Evolutionary conservation across 108 stramenopile genomes (phyloP).

Genomic region (Phaeodactylum tricornutum): DNA sequence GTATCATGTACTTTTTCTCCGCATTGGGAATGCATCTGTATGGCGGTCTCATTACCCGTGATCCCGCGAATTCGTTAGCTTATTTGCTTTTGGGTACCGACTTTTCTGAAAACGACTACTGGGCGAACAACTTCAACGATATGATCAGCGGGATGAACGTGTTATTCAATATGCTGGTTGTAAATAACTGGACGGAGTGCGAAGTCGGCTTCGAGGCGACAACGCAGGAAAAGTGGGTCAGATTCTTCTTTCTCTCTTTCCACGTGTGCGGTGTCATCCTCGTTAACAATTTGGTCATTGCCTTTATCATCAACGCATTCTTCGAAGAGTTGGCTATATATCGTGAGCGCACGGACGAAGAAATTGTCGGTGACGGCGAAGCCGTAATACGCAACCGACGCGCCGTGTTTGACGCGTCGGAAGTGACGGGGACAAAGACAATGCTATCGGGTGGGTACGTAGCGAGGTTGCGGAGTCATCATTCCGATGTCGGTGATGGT

Average conservation of each 20-base stretch:
- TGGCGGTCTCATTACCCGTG: slow-evolving; percentile 56
- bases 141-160: slow-evolving; percentile 64
- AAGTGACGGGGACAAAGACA: slow-evolving; percentile 55
- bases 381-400: slow-evolving; percentile 31
- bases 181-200: slow-evolving; percentile 74
- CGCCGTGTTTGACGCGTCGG: slow-evolving; percentile 34
- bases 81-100: slow-evolving; percentile 35
- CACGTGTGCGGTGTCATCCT: slow-evolving; percentile 62
- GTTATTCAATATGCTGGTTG: slow-evolving; percentile 67
- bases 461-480: slow-evolving; percentile 16
- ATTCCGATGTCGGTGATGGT: slow-evolving; percentile 14
- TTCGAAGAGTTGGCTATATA: slow-evolving; percentile 40
- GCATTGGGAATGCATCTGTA: slow-evolving; percentile 51
- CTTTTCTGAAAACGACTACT: slow-evolving; percentile 54
- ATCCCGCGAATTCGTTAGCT: slow-evolving; percentile 41
- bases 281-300: slow-evolving; percentile 67
- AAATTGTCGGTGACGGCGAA: slow-evolving; percentile 30
- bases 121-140: slow-evolving; percentile 84
- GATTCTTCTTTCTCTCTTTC: slow-evolving; percentile 61
- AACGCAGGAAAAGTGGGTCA: slow-evolving; percentile 26
- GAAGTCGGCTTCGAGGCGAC: slow-evolving; percentile 36
- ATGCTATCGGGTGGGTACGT: slow-evolving; percentile 22
- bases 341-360: slow-evolving; percentile 15
- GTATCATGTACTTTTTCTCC: slow-evolving; percentile 47
- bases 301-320: slow-evolving; percentile 68